These are phyloP conservation scores for Albifimbria verrucaria DNA, from an alignment of 2,329 filamentous ascomycete species.

Conservation along the genomic window DNA sequence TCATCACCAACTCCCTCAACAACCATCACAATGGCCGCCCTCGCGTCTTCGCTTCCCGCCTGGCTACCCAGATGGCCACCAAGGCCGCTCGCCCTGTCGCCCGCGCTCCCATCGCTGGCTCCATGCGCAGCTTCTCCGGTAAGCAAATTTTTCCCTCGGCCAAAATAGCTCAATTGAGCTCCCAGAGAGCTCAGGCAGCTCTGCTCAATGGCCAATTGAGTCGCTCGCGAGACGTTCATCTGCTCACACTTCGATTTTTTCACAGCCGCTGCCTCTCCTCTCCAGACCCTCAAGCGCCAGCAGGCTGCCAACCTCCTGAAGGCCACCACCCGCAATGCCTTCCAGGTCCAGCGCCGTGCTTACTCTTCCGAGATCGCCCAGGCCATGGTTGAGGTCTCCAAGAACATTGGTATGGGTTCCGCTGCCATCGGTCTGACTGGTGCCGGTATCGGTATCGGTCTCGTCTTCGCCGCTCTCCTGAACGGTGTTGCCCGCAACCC, in stretches of 20 bases:
- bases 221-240: constrained; percentile 26
- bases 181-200: constrained; percentile 27
- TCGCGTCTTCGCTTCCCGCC: constrained; percentile 74
- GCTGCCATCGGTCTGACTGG: constrained; percentile 89
- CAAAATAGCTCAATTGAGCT: constrained; percentile 21
- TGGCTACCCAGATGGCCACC: constrained; percentile 72
- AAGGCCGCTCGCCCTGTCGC: constrained; percentile 76
- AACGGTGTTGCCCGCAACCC: constrained; percentile 92
- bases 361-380: constrained; percentile 88
- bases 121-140: constrained; percentile 77
- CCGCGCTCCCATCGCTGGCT: constrained; percentile 60
- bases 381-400: constrained; percentile 85
- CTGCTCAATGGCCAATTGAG: constrained; percentile 8
- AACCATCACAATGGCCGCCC: constrained; percentile 75
- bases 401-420: constrained; percentile 85
- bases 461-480: constrained; percentile 88
- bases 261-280: constrained; percentile 56
- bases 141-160: constrained; percentile 38
- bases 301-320: constrained; percentile 64
- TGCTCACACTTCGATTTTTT: constrained; percentile 11
- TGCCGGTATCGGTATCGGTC: constrained; percentile 93
- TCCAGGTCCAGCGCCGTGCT: constrained; percentile 64
- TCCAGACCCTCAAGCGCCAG: constrained; percentile 75
- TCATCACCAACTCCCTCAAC: constrained; percentile 21
- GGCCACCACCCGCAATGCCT: constrained; percentile 63